Evolutionary conservation across 2,329 filamentous ascomycete species (phyloP), one percentile per base, ranked within the genome.

Genomic region (Rutstroemia sp.): DNA sequence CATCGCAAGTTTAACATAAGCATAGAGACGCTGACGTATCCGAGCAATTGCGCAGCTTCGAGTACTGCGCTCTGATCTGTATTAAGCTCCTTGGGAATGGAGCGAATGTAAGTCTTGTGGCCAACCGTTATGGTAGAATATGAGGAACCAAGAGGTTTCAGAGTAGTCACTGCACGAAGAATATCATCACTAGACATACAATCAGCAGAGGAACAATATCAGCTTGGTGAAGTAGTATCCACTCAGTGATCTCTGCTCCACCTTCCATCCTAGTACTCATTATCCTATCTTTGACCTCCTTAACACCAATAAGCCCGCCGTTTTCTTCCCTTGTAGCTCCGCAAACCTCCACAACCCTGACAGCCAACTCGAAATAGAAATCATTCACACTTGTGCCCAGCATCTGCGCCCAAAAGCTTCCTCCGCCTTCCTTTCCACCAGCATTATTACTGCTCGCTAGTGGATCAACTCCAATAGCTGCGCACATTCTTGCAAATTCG

Each of bases 401-500:
- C 60, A 97, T 82, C 75, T 96, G 92, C 8, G 90, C 88, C 92
- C 94, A 97, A 58, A 96, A 84, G 57, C 87, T 94, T 17, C 82
- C 82, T 38, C 71, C 74, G 17, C 74, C 70, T 61, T 76, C 73
- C 48, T 73, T 75, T 44, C 72, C 72, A 59, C 75, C 76, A 52
- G 76, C 75, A 63, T 76, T 68, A 66, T 78, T 83, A 64, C 75
- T 79, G 57, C 80, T 84, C n/a, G 91, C 90, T 17, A 99, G 78
- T 2, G 94, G 95, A 71, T 99, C 94, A 12, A 99, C 91, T 49
- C 94, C 94, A 64, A 99, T 96, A 60, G 92, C 91, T 67, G 91
- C 84, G 75, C 94, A 99, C 94, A 99, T 99, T 71, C 92, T 90
- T 3, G 94, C 92, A 69, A 99, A 99, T 73, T 99, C 92, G 37